These are phyloP conservation scores for Nitzschia sp. DNA, from an alignment of 108 stramenopile species.

Conservation along the genomic window DNA sequence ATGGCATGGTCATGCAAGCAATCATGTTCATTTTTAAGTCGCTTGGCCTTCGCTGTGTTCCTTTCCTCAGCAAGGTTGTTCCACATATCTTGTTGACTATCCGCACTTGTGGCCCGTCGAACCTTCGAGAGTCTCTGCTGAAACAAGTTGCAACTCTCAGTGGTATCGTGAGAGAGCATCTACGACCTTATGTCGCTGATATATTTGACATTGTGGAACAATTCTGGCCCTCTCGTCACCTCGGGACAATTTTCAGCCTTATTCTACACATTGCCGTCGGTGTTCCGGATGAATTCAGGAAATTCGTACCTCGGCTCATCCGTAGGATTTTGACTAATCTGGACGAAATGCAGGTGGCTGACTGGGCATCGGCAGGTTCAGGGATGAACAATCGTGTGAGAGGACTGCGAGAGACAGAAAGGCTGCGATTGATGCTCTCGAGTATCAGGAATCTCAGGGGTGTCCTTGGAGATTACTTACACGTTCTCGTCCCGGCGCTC, in stretches of 20 bases:
- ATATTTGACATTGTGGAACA: conserved; percentile 89
- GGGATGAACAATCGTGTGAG: conserved; percentile 5
- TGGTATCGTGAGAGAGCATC: conserved; percentile 82
- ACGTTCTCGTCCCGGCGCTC: conserved; percentile 85
- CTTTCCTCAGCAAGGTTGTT: conserved; percentile 83
- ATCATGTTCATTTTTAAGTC: conserved; percentile 93
- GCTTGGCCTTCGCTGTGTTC: conserved; percentile 86
- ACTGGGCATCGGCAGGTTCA: conserved; percentile 42
- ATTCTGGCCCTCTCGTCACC: conserved; percentile 89
- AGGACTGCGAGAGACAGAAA: conserved; percentile 39
- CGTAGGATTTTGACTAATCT: conserved; percentile 63
- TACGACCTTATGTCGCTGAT: conserved; percentile 84
- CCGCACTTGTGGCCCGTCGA: conserved; percentile 72
- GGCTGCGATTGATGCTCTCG: conserved; percentile 65
- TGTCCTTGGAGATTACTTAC: conserved; percentile 74
- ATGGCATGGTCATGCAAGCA: conserved; percentile 91
- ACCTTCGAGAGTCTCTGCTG: conserved; percentile 86
- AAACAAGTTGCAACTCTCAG: conserved; percentile 88
- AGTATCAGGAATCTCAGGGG: conserved; percentile 54
- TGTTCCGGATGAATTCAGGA: conserved; percentile 82
- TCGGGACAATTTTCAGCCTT: conserved; percentile 81
- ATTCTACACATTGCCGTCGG: conserved; percentile 82
- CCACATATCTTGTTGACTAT: conserved; percentile 88
- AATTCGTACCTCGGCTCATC: conserved; percentile 77
- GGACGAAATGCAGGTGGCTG: conserved; percentile 62